phyloP scores from a whole-genome alignment of 331 rosid species.

The Rhamnella rubrinervis region DNA sequence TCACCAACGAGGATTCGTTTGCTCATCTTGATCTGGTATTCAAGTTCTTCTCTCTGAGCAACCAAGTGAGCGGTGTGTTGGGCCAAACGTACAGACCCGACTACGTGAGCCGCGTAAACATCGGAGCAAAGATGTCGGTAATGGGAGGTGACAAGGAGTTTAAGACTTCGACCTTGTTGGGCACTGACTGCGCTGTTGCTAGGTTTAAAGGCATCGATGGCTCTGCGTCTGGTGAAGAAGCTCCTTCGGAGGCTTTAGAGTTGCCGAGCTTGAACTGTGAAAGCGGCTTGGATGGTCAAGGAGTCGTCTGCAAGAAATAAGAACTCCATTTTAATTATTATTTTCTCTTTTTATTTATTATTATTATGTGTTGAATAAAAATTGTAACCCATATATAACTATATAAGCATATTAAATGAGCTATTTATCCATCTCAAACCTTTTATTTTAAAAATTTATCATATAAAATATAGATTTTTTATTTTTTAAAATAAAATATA shows the following conservation, averaged over 20 bases:
- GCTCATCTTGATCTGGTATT: slow-evolving; percentile 31
- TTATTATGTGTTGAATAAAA: too few relatives aligned
- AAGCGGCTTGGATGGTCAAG: slow-evolving; percentile 23
- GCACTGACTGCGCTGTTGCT: slow-evolving; percentile 23
- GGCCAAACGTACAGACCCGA: slow-evolving; percentile 28
- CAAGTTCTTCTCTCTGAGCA: slow-evolving; percentile 25
- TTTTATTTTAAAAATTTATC: too few relatives aligned
- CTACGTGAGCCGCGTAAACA: slow-evolving; percentile 22
- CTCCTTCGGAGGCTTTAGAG: slow-evolving; percentile 3
- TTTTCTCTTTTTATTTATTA: background rate
- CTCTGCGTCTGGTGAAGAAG: background rate
- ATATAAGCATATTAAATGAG: too few relatives aligned
- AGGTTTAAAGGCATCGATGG: background rate
- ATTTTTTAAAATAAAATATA: too few relatives aligned
- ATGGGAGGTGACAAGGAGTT: slow-evolving; percentile 23
- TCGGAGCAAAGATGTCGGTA: slow-evolving; percentile 18
- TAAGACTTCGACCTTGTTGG: slow-evolving; percentile 17
- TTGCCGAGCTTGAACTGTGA: slow-evolving; percentile 23
- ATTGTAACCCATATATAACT: too few relatives aligned
- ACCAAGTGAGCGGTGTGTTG: slow-evolving; percentile 23
- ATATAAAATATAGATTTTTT: too few relatives aligned
- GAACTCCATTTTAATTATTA: background rate
- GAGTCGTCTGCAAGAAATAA: slow-evolving; percentile 29
- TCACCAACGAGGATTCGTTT: slow-evolving; percentile 17
- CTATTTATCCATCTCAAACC: too few relatives aligned